phyloP scores from a whole-genome alignment of 2,329 filamentous ascomycete species.

The Cladophialophora bantiana region DNA sequence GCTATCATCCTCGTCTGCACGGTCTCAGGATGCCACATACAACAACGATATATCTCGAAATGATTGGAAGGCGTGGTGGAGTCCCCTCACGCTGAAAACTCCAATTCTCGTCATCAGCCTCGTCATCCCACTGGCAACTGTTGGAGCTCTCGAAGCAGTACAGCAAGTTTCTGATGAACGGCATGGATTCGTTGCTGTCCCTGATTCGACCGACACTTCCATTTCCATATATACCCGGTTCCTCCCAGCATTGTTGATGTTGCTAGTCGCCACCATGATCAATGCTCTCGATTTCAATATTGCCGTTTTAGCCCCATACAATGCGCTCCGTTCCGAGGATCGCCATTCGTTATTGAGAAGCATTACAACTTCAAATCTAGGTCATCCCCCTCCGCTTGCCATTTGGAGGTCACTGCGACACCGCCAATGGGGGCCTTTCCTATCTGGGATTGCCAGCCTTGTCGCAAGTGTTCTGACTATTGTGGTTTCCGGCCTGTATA shows the following conservation, averaged over 20 bases:
- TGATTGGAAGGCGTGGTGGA: slow-evolving; percentile 28
- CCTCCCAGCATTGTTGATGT: slow-evolving; percentile 39
- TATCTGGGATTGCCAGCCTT: slow-evolving; percentile 36
- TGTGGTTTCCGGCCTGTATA: slow-evolving; percentile 44
- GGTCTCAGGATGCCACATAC: not conserved
- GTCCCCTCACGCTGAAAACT: slow-evolving; percentile 14
- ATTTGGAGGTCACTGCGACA: slow-evolving; percentile 20
- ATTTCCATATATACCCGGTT: slow-evolving; percentile 39
- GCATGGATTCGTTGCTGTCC: slow-evolving; percentile 39
- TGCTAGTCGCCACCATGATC: slow-evolving; percentile 31
- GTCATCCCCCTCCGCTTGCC: slow-evolving; percentile 14
- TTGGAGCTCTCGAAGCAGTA: slow-evolving; percentile 30
- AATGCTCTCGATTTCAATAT: slow-evolving; percentile 39
- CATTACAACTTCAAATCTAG: slow-evolving; percentile 19
- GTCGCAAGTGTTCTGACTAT: slow-evolving; percentile 38
- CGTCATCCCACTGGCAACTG: not conserved
- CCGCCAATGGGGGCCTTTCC: slow-evolving; percentile 33
- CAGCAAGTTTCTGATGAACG: slow-evolving; percentile 36
- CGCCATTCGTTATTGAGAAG: not conserved
- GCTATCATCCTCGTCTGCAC: not conserved
- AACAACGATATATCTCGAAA: not conserved
- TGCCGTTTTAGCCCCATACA: slow-evolving; percentile 31
- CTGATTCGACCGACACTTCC: slow-evolving; percentile 14
- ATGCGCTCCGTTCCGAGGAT: slow-evolving; percentile 13
- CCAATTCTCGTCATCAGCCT: slow-evolving; percentile 22